Base-by-base conservation (phyloP, 495 filamentous ascomycete species). In the Penicillium cinerascens region DNA sequence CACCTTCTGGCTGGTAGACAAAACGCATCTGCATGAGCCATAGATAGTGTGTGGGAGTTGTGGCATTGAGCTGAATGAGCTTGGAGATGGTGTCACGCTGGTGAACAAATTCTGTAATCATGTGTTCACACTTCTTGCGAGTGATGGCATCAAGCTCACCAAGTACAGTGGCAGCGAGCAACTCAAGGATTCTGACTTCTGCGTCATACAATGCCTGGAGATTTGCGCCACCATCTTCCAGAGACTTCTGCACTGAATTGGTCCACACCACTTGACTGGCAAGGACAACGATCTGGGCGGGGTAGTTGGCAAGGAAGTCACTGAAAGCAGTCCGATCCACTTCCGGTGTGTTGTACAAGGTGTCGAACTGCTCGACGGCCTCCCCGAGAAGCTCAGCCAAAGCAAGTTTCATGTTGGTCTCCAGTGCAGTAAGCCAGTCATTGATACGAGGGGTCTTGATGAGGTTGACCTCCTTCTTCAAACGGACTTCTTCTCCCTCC, bases 11-110 rank as follows among this genome's bases (percentile, higher is more conserved):
- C 4, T 78, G 76, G 69, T 96, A 97, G 42, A 95, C 84, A 65
- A 96, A 99, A 50, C 95, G 88, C 92, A 99, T 97, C 67, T 93
- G 91, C n/a, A 97, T 77, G 7, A 96, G 79, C 93, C 93, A 99
- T 52, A 92, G 66, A 62, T 95, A 88, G 65, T 99, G 91, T 26
- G 80, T 87, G 15, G 89, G 77, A n/a, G 83, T 83, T 33, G 79
- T 79, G 16, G 93, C 95, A 49, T 84, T 85, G 42, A 81, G 78
- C 43, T 85, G 78, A 47, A 88, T 80, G 21, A 99, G 81, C 60
- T 87, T 92, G 50, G 87, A 84, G 52, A 96, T 93, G 33, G 87
- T 80, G 67, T 97, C 93, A 40, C 93, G 85, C 66, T 99, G 93
- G 64, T 97, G 93, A 16, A 99, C 93, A 66, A 92, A 97, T 66